These are phyloP conservation scores for Cyclostephanos tholiformis DNA, from an alignment of 108 stramenopile genomes.

Conservation along the genomic window DNA sequence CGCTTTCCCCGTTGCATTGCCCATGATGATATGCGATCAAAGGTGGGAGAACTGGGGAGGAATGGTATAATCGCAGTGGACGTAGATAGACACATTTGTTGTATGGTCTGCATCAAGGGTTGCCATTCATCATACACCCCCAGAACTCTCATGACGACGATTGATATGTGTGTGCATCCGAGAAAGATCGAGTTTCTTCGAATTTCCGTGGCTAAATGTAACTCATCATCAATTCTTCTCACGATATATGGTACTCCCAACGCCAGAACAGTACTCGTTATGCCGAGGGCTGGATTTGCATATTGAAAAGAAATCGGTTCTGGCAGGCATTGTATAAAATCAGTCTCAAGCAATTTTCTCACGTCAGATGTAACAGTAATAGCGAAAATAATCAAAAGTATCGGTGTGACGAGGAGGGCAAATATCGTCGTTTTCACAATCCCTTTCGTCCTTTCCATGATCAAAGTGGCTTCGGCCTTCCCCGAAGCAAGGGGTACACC, in stretches of 20 bases:
- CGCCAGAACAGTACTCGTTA: conserved; percentile 15
- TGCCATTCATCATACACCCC: conserved; percentile 33
- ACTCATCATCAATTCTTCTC: conserved; percentile 43
- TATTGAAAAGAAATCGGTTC: conserved; percentile 19
- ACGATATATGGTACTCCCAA: conserved; percentile 12
- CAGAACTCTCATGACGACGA: conserved; percentile 25
- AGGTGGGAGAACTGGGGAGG: conserved; percentile 15
- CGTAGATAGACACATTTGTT: conserved; percentile 49
- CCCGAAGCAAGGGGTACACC: conserved; percentile 15
- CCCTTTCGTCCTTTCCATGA: conserved; percentile 10
- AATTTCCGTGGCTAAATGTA: conserved; percentile 43
- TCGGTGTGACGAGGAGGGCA: conserved; percentile 8
- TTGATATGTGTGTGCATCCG: conserved; percentile 26
- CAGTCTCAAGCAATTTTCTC: conserved; percentile 15
- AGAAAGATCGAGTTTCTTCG: conserved; percentile 34
- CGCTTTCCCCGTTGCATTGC: conserved; percentile 9
- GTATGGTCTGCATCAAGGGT: conserved; percentile 42
- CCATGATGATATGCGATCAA: conserved; percentile 18
- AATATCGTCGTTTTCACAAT: conserved; percentile 16
- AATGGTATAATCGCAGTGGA: conserved; percentile 50
- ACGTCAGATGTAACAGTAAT: conserved; percentile 8
- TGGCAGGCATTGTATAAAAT: conserved; percentile 22
- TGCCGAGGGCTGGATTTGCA: conserved; percentile 17
- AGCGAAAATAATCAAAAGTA: conserved; percentile 12
- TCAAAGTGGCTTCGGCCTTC: conserved; percentile 19